Evolutionary conservation across 108 stramenopile genomes (phyloP), one percentile per base, ranked within the genome.

Genomic region (Heterococcus sp.): DNA sequence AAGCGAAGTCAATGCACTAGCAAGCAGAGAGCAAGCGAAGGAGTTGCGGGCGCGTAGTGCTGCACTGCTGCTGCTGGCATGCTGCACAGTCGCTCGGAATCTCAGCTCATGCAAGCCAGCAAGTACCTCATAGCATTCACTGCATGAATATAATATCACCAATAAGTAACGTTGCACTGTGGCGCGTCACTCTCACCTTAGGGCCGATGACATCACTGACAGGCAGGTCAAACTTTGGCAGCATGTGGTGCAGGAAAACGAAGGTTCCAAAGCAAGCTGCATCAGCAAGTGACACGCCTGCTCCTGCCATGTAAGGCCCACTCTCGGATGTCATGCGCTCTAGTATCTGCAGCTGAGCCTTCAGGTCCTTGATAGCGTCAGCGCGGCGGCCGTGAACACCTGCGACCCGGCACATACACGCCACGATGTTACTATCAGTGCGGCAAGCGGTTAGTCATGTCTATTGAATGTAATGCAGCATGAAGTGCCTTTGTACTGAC

Each of bases 261-360:
- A 91, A 64, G 0, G 95, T 92, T 0, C 95, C 94, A 80, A 95
- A 96, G 3, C 94, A 73, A 1, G 95, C 89, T 8, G 94, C 95
- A 87, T 97, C 96, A 2, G 95, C 96, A 63, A 95, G 76, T 14
- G 94, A 94, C 58, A 95, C 86, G 69, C 95, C 94, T 2, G 72
- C 58, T 31, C 95, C 95, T 39, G 92, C 94, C n/a, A 97, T 82
- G 76, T 92, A 97, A 0, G 85, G 87, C 2, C 79, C 85, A 36
- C 86, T 75, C 0, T 71, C 87, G 32, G 58, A 76, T 26, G 39
- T 63, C 32, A 94, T 82, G 31, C 86, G 78, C 75, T 94, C 93
- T 75, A 95, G 89, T 1, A 92, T 67, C 32, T 88, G 35, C 14
- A 77, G 76, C 76, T 77, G 76, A 3, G 27, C 26, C 65, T 66